Evolutionary conservation across 345 rosid genomes (phyloP), one percentile per base, ranked within the genome.

Genomic region (Hirschfeldia incana): DNA sequence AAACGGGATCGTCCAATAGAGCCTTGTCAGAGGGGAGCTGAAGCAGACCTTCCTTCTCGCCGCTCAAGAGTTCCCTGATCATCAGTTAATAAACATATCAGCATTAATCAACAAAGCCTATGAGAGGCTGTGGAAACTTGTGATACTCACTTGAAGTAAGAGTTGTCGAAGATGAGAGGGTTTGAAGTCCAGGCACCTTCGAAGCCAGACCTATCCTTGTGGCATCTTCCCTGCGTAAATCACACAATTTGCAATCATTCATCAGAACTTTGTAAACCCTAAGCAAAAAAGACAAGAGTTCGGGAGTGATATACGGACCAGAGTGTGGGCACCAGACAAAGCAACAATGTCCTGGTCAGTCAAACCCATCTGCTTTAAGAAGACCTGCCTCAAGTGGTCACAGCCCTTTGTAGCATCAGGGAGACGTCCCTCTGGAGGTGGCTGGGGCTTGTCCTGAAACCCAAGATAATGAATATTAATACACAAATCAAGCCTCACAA

Each of bases 391-490:
- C 88, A 95, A 83, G 81, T 93, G 98, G 65, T 89, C 98, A 72
- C 84, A 71, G 16, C 99, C 99, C 80, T 88, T 81, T 8, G 89
- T 93, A 30, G 99, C 98, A 85, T 95, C 92, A 51, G 99, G 99
- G 21, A 95, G 87, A 76, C 99, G 99, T 4, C 99, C 99, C 83
- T 95, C 99, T 2, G 93, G 96, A 21, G 99, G 98, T 73, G 99
- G 94, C 30, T 68, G 61, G 1, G 94, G 91, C 88, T 92, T 91
- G 90, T 94, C 98, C 98, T 94, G 91, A 61, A 27, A 68, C 2
- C 3, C 6, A 76, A 1, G 28, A 72, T 0, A 33, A 33, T 21
- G 2, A 65, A 11, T 12, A 1, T 46, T 26, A 49, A 29, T 55
- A 81, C 0, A 4, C 65, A 36, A 44, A 70, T 77, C 42, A 69